Percentiles rank a stretch among this genome's conserved stretches.
Evolutionary conservation across 768 basidiomycete species (phyloP).

Genomic region (Albatrellus ellisii): DNA sequence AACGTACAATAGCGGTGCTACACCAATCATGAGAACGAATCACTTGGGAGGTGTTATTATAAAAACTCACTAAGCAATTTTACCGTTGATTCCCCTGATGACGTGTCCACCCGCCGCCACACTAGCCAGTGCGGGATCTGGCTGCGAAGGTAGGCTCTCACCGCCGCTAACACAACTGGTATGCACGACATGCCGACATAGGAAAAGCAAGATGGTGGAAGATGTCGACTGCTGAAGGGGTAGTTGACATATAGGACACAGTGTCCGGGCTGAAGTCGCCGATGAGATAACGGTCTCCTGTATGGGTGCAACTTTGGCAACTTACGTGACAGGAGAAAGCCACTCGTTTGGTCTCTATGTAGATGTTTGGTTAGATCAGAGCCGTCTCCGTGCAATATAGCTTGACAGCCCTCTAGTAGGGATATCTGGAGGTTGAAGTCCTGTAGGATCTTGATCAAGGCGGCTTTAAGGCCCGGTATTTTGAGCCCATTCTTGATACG

Average conservation of each 20-base stretch:
- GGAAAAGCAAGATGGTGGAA: slow-evolving; percentile 56
- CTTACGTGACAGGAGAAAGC: slow-evolving; percentile 67
- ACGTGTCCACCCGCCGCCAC: slow-evolving; percentile 28
- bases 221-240: slow-evolving; percentile 46
- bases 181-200: slow-evolving; percentile 85
- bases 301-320: slow-evolving; percentile 8
- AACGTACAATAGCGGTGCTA: slow-evolving; percentile 61
- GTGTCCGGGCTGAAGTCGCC: slow-evolving; percentile 34
- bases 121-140: slow-evolving; percentile 39
- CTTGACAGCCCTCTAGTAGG: slow-evolving; percentile 83
- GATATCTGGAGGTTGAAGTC: slow-evolving; percentile 94
- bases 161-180: slow-evolving; percentile 60
- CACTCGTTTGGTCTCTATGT: slow-evolving; percentile 65
- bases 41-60: no score
- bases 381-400: slow-evolving; percentile 76
- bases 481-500: slow-evolving; percentile 94
- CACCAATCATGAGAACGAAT: background rate
- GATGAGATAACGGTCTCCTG: background rate
- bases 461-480: slow-evolving; percentile 89
- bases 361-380: slow-evolving; percentile 54
- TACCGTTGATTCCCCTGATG: slow-evolving; percentile 41
- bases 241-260: slow-evolving; percentile 55
- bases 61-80: slow-evolving; percentile 57
- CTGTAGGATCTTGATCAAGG: slow-evolving; percentile 92
- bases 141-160: slow-evolving; percentile 46